Base-by-base conservation (phyloP, 2,329 filamentous ascomycete genomes). In the Botrytis medusae region DNA sequence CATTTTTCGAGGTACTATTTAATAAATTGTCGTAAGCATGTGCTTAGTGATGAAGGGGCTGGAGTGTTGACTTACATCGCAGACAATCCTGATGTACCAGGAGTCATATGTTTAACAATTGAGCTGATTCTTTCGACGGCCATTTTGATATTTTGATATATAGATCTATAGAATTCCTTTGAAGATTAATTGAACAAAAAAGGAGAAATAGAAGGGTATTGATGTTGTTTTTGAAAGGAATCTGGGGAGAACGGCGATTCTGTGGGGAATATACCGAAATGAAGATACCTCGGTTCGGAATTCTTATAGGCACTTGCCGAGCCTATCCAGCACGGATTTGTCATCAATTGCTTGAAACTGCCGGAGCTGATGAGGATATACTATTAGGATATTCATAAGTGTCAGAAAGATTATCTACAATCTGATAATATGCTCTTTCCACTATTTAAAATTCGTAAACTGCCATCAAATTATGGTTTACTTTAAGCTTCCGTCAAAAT, bases 71-170 rank as follows among this genome's bases (percentile, higher is more conserved):
- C 62, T 68, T 60, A 97, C 95, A 98, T 93, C 75, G 90, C 86
- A 78, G 89, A 88, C 77, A 98, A 83, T 67, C 89, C 90, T 78
- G 89, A 90, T 79, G 90, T 90, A 78, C 88, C 89, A 69, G 93
- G 92, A 74, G 92, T 87, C 81, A 98, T 87, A 83, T 98, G 95
- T 85, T 91, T 94, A 79, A 97, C 88, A 80, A 98, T 92, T 77
- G 92, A 95, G 80, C 89, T 92, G 78, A 98, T 90, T 84, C 95
- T 90, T 86, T 97, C 93, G 75, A 91, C 88, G 78, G 93, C 92
- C 93, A 95, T 96, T 79, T 78, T 86, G 82, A 76, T 71, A 57
- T 22, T 37, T 9, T 59, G 40, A 40, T 65, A 44, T 67, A 14
- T 22, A 34, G 40, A 40, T 65, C 34, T 67, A 14, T 22, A 34